Evolutionary conservation across 148 eudicot species (phyloP).

Genomic region (Rhododendron mucronatum): DNA sequence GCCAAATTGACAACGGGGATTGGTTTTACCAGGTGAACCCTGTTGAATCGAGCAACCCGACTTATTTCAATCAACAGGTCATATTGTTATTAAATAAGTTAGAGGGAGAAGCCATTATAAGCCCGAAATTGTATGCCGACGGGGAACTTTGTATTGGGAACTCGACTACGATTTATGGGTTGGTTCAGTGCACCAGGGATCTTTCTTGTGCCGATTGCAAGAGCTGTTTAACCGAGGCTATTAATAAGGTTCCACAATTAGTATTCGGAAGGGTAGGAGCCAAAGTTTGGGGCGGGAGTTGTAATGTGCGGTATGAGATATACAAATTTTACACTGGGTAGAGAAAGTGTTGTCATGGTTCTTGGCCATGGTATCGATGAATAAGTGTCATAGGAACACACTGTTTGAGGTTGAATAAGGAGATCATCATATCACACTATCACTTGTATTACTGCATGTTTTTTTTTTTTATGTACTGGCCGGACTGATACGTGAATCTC

Average conservation of each 20-base stretch:
- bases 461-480: neutral
- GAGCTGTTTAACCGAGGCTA: neutral
- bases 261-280: neutral
- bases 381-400: too few relatives aligned
- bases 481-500: too few relatives aligned
- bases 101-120: neutral
- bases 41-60: neutral
- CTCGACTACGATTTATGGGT: neutral
- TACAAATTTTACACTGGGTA: neutral
- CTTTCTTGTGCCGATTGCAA: neutral
- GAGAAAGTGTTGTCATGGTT: too few relatives aligned
- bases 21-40: too few relatives aligned
- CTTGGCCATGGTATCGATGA: too few relatives aligned
- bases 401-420: too few relatives aligned
- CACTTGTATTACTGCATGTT: too few relatives aligned
- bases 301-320: neutral
- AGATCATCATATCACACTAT: too few relatives aligned
- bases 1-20: too few relatives aligned
- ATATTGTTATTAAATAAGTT: neutral
- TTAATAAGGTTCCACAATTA: neutral
- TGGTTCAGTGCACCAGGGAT: neutral
- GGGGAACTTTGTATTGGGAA: neutral
- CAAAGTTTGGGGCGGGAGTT: neutral
- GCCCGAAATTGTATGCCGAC: neutral
- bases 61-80: too few relatives aligned